These are phyloP conservation scores for Petunia axillaris DNA, from an alignment of 257 asterid species.

Conservation along the genomic window DNA sequence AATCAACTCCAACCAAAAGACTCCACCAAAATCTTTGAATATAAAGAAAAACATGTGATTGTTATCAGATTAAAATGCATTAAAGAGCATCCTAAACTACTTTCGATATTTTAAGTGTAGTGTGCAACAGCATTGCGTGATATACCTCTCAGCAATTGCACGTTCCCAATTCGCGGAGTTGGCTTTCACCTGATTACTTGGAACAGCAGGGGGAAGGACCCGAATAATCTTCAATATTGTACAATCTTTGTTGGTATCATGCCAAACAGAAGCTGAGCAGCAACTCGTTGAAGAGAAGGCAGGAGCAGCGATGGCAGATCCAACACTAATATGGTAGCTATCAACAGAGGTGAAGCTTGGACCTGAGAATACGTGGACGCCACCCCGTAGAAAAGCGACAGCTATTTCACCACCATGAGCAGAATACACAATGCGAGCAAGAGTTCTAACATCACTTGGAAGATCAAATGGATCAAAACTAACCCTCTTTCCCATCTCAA, in stretches of 20 bases:
- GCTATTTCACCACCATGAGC: conserved; percentile 99
- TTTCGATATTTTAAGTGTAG: not conserved
- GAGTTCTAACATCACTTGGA: conserved; percentile 95
- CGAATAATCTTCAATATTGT: conserved; percentile 83
- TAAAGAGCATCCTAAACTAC: not conserved
- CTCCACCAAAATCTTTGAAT: conserved; percentile 97
- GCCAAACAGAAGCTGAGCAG: conserved; percentile 99
- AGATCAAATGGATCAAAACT: conserved; percentile 95
- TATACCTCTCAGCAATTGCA: conserved; percentile 98
- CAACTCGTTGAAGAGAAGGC: conserved; percentile 99
- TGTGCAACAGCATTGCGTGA: conserved; percentile 18
- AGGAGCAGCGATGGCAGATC: conserved; percentile 92
- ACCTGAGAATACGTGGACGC: conserved; percentile 86
- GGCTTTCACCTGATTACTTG: conserved; percentile 71
- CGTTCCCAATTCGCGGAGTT: conserved; percentile 95
- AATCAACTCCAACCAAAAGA: conserved; percentile 97
- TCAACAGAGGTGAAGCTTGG: conserved; percentile 71
- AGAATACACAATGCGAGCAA: conserved; percentile 94
- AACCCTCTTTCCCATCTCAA: conserved; percentile 61
- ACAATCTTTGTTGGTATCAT: conserved; percentile 77
- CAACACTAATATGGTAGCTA: conserved; percentile 84
- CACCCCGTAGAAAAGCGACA: conserved; percentile 91
- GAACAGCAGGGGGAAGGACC: conserved; percentile 89
- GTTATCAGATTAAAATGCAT: conserved; percentile 8
- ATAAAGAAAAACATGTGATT: conserved; percentile 23